Evolutionary conservation across 139 green algal genomes (phyloP), one percentile per base, ranked within the genome.

Genomic region (Chlorokybus atmophyticus): DNA sequence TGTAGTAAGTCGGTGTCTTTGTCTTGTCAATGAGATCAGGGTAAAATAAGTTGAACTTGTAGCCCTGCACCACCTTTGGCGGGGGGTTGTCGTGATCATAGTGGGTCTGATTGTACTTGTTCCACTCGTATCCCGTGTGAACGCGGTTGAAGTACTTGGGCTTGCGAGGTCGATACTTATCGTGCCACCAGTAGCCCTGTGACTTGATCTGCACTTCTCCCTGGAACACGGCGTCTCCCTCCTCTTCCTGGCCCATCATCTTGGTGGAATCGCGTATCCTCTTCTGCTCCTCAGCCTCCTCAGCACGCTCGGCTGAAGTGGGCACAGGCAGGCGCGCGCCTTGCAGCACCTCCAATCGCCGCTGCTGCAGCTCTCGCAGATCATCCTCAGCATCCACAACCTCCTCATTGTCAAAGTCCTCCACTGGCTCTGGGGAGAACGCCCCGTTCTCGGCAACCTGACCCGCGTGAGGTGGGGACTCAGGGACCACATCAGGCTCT

Each of bases 21-120:
- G 48, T 55, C 56, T 81, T 84, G 73, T 94, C 85, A 28, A 94
- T 87, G 28, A 98, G 79, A 71, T 99, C 91, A 0, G 90, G 92
- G 75, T 95, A 99, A 67, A 99, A 94, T 68, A 55, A 8, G 79
- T 99, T 99, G 80, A 99, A 99, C 78, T 99, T 99, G 82, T 99
- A 99, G 58, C 92, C 91, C 78, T 95, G 85, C 25, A 95, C 81
- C 31, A 85, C 76, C 79, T 99, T 99, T 62, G 92, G 92, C 17
- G 92, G 92, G 35, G 92, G 92, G 78, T 98, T 98, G 69, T 98
- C 92, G 21, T 79, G 74, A 73, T 99, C 92, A 67, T 98, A 99
- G 75, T 99, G 92, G 42, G 92, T 95, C 74, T 92, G 88, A 77
- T 99, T 99, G 85, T 98, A 98, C 78, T 94, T 95, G 77, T 94